Evolutionary conservation across 2,329 filamentous ascomycete genomes (phyloP).

Genomic region (Fusarium ramigenum): DNA sequence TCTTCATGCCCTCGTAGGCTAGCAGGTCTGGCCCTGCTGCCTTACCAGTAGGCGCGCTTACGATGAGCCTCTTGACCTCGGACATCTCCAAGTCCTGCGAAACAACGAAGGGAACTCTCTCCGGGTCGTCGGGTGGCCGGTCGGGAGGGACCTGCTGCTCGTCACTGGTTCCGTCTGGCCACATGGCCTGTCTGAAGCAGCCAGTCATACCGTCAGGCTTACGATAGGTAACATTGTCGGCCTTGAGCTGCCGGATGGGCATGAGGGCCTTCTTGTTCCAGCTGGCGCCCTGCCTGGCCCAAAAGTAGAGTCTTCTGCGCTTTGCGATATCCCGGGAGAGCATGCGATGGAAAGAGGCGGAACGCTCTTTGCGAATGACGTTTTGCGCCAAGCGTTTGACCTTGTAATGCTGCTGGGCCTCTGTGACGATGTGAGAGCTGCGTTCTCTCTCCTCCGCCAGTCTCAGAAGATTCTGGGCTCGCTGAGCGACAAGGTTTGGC

Average conservation of each 20-base stretch:
- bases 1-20: slow-evolving; percentile 5
- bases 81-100: background rate
- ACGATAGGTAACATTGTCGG: background rate
- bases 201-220: background rate
- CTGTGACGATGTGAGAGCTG: background rate
- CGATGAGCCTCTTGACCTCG: background rate
- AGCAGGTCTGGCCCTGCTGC: slow-evolving; percentile 1
- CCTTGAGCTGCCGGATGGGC: background rate
- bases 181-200: background rate
- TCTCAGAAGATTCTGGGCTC: background rate
- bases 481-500: background rate
- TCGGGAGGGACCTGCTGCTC: background rate
- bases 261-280: background rate
- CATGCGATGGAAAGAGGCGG: background rate
- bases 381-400: background rate
- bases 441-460: background rate
- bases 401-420: background rate
- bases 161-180: background rate
- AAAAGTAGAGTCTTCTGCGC: background rate
- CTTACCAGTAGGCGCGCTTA: background rate
- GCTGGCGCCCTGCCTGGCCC: background rate
- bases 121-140: background rate
- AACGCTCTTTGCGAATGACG: background rate
- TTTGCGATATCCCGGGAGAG: background rate
- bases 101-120: background rate